Conservation (phyloP, 345 rosid genomes). For the Theobroma cacao region DNA sequence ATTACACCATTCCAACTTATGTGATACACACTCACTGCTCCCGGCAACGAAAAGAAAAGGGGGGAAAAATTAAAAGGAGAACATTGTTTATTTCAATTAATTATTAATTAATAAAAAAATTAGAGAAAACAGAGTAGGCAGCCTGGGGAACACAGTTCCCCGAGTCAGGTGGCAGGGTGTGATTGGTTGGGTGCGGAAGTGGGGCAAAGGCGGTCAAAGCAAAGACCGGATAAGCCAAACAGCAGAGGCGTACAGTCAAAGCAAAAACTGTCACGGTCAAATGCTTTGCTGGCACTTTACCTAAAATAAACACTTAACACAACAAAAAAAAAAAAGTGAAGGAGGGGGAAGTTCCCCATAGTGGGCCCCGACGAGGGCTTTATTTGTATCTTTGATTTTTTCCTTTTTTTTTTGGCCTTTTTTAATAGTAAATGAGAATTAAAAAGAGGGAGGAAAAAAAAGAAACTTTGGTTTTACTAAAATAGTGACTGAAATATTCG, state of each 20-base stretch:
- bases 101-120: background rate
- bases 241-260: constrained; percentile 34
- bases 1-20: background rate
- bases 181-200: background rate
- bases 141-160: background rate
- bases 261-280: constrained; percentile 36
- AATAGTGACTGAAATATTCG: constrained; percentile 10
- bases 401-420: background rate
- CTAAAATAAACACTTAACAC: constrained; percentile 11
- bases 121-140: background rate
- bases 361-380: constrained; percentile 15
- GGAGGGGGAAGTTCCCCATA: background rate
- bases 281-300: constrained; percentile 46
- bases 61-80: background rate
- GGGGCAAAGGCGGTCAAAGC: constrained; percentile 24
- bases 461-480: background rate
- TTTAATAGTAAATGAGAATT: background rate
- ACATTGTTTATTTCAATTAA: background rate
- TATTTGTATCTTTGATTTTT: background rate
- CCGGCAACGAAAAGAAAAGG: background rate
- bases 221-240: constrained; percentile 23
- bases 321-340: background rate
- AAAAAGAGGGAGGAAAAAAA: background rate
- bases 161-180: background rate
- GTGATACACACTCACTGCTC: background rate